Conservation (phyloP, 1,284 basidiomycete species). For the Trametes polyzona region DNA sequence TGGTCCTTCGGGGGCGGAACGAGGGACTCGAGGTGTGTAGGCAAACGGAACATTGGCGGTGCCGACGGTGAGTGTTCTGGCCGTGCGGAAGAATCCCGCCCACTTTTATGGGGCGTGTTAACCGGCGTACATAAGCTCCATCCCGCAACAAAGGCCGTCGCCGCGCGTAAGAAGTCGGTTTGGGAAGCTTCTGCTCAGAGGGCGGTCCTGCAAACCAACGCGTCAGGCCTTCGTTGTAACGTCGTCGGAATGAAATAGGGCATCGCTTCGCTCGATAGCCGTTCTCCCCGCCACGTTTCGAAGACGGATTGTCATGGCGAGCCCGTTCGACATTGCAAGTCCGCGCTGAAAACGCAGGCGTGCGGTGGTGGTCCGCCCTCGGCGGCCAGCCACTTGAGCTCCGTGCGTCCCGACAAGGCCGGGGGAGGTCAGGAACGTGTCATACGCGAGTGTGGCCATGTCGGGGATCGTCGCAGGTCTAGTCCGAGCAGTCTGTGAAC, state of each 20-base stretch:
- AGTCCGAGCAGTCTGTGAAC: constrained; percentile 5
- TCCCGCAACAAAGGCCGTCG: constrained; percentile 23
- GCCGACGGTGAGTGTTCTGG: constrained; percentile 22
- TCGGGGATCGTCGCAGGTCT: constrained; percentile 22
- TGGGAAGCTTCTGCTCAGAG: constrained; percentile 17
- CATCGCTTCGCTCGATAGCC: constrained; percentile 14
- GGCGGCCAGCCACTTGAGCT: neutral
- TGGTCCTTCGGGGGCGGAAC: constrained; percentile 56
- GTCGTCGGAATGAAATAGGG: constrained; percentile 4
- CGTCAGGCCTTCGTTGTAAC: constrained; percentile 8
- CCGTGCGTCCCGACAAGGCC: constrained; percentile 19
- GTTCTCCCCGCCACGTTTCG: constrained; percentile 6
- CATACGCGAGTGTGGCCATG: constrained; percentile 12
- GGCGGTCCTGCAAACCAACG: constrained; percentile 1
- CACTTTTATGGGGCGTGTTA: constrained; percentile 25
- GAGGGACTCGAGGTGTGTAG: constrained; percentile 60
- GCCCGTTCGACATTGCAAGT: constrained; percentile 4
- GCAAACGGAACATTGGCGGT: constrained; percentile 51
- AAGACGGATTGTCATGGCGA: constrained; percentile 22
- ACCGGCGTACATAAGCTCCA: constrained; percentile 22
- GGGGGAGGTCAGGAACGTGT: constrained; percentile 13
- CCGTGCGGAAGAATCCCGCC: constrained; percentile 18
- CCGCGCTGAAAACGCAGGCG: neutral
- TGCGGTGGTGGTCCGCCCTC: neutral
- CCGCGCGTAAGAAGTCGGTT: constrained; percentile 13